Conservation (phyloP, 2,329 filamentous ascomycete genomes). For the Plectosphaerella plurivora region DNA sequence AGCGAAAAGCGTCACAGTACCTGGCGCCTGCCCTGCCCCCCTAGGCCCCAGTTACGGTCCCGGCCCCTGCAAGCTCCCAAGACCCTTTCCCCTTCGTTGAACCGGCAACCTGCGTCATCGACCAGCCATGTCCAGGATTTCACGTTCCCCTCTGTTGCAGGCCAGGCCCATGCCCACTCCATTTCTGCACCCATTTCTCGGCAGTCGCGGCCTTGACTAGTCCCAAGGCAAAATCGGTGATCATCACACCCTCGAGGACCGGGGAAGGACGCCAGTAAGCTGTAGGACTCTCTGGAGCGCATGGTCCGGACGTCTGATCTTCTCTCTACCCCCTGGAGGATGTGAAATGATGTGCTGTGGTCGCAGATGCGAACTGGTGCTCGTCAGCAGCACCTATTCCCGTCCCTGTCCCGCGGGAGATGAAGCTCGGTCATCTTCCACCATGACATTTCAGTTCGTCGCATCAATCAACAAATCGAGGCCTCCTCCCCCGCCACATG, state of each 20-base stretch:
- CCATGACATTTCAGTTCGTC: neutral
- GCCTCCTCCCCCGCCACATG: too few species aligned
- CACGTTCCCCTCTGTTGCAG: neutral
- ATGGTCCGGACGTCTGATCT: neutral
- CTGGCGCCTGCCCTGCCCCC: too few species aligned
- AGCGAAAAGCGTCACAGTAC: neutral
- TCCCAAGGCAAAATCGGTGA: too few species aligned
- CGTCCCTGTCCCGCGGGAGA: neutral
- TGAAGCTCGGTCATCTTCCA: neutral
- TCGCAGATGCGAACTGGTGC: neutral
- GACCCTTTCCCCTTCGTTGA: constrained; percentile 7
- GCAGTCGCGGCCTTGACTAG: neutral
- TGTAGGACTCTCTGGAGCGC: neutral
- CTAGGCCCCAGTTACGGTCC: neutral
- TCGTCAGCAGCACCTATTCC: neutral
- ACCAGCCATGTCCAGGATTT: constrained; percentile 13
- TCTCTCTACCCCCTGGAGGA: neutral
- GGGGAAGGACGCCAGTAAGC: neutral
- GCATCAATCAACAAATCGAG: neutral
- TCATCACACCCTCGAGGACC: too few species aligned
- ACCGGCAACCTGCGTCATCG: constrained; percentile 26
- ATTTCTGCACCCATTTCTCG: neutral
- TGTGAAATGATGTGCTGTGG: neutral
- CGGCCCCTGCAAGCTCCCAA: neutral
- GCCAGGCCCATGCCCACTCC: neutral